Evolutionary conservation across 2,329 filamentous ascomycete species (phyloP).

Genomic region (Juglanconis oblonga): DNA sequence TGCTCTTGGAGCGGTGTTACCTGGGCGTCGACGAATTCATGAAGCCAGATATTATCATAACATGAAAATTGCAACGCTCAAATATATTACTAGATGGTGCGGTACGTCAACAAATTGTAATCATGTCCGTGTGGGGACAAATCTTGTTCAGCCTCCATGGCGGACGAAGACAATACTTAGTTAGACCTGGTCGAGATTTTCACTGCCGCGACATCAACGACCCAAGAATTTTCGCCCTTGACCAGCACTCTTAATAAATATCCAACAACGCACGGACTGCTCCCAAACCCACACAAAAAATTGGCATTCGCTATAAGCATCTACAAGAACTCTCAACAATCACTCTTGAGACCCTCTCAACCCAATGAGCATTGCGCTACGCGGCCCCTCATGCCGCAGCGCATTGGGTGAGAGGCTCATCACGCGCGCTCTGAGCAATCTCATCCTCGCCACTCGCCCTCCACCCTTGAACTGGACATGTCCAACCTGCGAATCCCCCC

Average conservation of each 20-base stretch:
- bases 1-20: too few relatives aligned
- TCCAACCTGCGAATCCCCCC: neutral
- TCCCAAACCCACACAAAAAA: neutral
- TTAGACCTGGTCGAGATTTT: conserved; percentile 1
- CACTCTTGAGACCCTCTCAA: too few relatives aligned
- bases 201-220: conserved; percentile 1
- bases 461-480: neutral
- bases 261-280: neutral
- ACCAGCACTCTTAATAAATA: neutral
- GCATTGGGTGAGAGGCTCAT: conserved; percentile 11
- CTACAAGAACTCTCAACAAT: neutral
- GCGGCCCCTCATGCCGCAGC: conserved; percentile 1
- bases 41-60: too few relatives aligned
- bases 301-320: neutral
- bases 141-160: neutral
- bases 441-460: neutral
- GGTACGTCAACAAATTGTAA: too few relatives aligned
- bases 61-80: too few relatives aligned
- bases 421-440: conserved; percentile 9
- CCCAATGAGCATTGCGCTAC: neutral
- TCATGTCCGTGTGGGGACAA: neutral
- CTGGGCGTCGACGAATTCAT: too few relatives aligned
- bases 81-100: too few relatives aligned
- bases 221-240: conserved; percentile 4
- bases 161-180: too few relatives aligned